Percentiles rank a stretch among this genome's conserved stretches.
These are phyloP conservation scores for Wickerhamiella sergipiensis DNA, from an alignment of 805 yeast species.

Conservation along the genomic window DNA sequence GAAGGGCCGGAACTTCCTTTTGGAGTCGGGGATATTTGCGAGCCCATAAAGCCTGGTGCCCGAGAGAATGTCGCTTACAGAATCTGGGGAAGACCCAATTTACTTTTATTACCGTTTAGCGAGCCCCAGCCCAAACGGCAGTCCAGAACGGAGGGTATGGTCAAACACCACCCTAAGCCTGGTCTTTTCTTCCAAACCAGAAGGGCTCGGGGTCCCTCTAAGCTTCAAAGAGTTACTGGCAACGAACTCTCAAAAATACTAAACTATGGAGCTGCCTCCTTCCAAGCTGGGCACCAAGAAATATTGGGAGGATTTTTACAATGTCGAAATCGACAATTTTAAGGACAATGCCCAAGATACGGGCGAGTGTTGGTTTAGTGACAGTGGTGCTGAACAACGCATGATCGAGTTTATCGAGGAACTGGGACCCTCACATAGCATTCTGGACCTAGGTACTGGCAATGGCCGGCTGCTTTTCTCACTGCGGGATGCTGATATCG, in stretches of 20 bases:
- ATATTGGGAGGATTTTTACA: slow-evolving; percentile 87
- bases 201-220: too few species aligned
- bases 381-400: slow-evolving; percentile 79
- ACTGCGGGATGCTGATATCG: slow-evolving; percentile 48
- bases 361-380: slow-evolving; percentile 96
- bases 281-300: slow-evolving; percentile 79
- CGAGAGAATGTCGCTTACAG: not conserved
- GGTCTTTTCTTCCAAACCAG: not conserved
- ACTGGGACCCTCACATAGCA: slow-evolving; percentile 18
- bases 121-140: not conserved
- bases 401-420: slow-evolving; percentile 24
- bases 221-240: too few species aligned
- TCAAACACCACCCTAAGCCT: not conserved
- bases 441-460: slow-evolving; percentile 88
- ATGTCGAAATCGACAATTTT: slow-evolving; percentile 59
- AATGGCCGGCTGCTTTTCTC: slow-evolving; percentile 81
- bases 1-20: not conserved
- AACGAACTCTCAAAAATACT: not conserved
- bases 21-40: not conserved
- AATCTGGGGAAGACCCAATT: not conserved
- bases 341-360: slow-evolving; percentile 63
- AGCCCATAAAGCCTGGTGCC: not conserved
- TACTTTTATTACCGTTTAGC: not conserved
- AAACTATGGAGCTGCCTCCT: slow-evolving; percentile 33
- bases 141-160: not conserved